Percentiles rank a stretch among this genome's conserved stretches.
Evolutionary conservation across 1,284 basidiomycete genomes (phyloP).

Genomic region (Sphaerobolus stellatus): DNA sequence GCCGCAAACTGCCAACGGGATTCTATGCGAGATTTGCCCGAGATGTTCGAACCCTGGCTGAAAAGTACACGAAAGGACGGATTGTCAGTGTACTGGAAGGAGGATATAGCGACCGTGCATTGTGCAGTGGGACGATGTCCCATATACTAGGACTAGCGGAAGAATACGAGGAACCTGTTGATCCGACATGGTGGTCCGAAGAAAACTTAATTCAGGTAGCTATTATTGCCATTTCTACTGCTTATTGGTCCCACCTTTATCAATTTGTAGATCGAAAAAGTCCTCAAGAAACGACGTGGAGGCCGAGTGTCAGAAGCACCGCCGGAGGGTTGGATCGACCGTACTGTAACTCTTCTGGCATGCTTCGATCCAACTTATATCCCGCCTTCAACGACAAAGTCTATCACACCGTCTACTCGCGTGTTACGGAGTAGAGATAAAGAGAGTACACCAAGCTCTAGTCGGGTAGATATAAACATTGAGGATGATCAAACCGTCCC

Average conservation of each 20-base stretch:
- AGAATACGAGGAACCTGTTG: slow-evolving; percentile 27
- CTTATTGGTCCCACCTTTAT: background rate
- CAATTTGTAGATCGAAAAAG: slow-evolving; percentile 67
- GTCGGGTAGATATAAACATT: slow-evolving; percentile 9
- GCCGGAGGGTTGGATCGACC: slow-evolving; percentile 56
- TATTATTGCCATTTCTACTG: slow-evolving; percentile 1
- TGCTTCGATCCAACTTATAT: slow-evolving; percentile 37
- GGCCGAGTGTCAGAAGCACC: slow-evolving; percentile 34
- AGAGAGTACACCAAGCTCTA: slow-evolving; percentile 14
- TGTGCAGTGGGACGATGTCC: slow-evolving; percentile 80
- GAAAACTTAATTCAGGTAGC: slow-evolving; percentile 64
- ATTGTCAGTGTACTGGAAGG: slow-evolving; percentile 91
- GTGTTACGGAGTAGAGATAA: slow-evolving; percentile 59
- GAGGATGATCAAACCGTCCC: background rate
- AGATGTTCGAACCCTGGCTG: slow-evolving; percentile 70
- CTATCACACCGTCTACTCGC: slow-evolving; percentile 43
- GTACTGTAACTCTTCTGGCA: slow-evolving; percentile 44
- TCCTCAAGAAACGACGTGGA: slow-evolving; percentile 59
- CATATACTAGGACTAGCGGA: slow-evolving; percentile 67
- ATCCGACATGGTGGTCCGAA: slow-evolving; percentile 68
- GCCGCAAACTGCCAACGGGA: slow-evolving; percentile 82
- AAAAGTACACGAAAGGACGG: slow-evolving; percentile 65
- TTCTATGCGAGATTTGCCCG: slow-evolving; percentile 86
- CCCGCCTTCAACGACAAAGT: slow-evolving; percentile 27
- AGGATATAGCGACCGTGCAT: slow-evolving; percentile 88